A percentile compares a stretch with the other conserved stretches of the same genome.
Evolutionary conservation across 257 asterid genomes (phyloP).

Genomic region (Jasminum sambac): DNA sequence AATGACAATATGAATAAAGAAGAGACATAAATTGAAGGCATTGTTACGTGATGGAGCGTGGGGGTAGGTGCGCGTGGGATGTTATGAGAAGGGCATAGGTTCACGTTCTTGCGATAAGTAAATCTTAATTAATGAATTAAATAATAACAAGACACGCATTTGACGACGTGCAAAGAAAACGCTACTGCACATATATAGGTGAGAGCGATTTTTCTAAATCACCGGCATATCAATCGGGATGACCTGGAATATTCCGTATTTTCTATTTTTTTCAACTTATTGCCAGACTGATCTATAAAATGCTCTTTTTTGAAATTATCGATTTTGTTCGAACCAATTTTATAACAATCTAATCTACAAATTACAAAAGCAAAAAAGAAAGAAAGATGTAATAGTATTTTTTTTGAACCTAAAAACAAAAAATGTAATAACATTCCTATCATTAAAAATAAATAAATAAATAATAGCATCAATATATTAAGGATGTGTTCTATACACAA

Average conservation of each 20-base stretch:
- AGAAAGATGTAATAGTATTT: too few species aligned
- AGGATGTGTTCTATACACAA: too few species aligned
- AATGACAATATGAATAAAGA: not conserved
- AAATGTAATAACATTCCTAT: too few species aligned
- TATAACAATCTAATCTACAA: too few species aligned
- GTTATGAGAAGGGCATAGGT: not conserved
- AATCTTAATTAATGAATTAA: too few species aligned
- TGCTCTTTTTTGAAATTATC: too few species aligned
- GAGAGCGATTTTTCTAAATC: slow-evolving; percentile 12
- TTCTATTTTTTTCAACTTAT: not conserved
- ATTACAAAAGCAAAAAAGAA: too few species aligned
- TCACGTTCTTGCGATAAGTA: slow-evolving; percentile 25
- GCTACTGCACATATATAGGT: not conserved
- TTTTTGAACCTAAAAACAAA: too few species aligned
- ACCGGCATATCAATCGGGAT: slow-evolving; percentile 36
- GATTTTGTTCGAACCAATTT: too few species aligned
- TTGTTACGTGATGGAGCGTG: not conserved
- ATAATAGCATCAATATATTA: too few species aligned
- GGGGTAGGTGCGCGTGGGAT: not conserved
- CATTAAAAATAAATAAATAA: too few species aligned
- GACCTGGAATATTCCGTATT: not conserved
- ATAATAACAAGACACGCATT: slow-evolving; percentile 18
- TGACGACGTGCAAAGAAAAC: slow-evolving; percentile 28
- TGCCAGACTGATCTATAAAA: too few species aligned
- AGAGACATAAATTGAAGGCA: not conserved